Evolutionary conservation across 2,329 filamentous ascomycete genomes (phyloP).

Genomic region (Triangularia setosa): DNA sequence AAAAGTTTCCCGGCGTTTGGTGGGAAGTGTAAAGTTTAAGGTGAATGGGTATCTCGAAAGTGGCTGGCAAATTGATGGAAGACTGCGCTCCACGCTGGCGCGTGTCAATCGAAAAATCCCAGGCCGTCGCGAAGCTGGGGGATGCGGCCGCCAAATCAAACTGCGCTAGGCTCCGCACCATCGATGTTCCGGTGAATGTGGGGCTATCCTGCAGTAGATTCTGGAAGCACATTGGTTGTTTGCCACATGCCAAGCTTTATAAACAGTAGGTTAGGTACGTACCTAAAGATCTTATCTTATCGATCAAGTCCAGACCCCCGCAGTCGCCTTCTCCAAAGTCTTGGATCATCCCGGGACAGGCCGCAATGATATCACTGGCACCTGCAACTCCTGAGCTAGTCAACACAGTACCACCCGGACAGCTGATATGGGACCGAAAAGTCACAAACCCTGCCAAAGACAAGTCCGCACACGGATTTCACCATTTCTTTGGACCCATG

Average conservation of each 20-base stretch:
- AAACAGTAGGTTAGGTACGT: background rate
- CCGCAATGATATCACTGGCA: background rate
- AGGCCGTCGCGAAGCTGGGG: constrained; percentile 30
- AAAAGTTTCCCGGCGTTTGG: background rate
- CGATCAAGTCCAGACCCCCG: background rate
- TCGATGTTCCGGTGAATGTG: constrained; percentile 21
- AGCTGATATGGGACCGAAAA: background rate
- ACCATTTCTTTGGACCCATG: too few relatives aligned
- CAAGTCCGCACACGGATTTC: too few relatives aligned
- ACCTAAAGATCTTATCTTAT: constrained; percentile 8
- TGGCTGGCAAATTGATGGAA: background rate
- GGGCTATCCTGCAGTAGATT: background rate
- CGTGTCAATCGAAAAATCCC: constrained; percentile 26
- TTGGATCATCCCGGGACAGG: background rate
- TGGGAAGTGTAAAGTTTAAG: background rate
- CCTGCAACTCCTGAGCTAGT: background rate
- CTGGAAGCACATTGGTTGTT: background rate
- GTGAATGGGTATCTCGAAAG: constrained; percentile 13
- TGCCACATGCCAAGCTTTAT: background rate
- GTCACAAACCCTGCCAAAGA: background rate
- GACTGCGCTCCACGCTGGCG: constrained; percentile 19
- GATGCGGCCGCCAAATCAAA: constrained; percentile 34
- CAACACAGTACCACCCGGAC: background rate
- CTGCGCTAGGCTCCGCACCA: constrained; percentile 31
- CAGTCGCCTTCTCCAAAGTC: background rate